Base-by-base conservation (phyloP, 305 asterid species). In the Fraxinus velutina region DNA sequence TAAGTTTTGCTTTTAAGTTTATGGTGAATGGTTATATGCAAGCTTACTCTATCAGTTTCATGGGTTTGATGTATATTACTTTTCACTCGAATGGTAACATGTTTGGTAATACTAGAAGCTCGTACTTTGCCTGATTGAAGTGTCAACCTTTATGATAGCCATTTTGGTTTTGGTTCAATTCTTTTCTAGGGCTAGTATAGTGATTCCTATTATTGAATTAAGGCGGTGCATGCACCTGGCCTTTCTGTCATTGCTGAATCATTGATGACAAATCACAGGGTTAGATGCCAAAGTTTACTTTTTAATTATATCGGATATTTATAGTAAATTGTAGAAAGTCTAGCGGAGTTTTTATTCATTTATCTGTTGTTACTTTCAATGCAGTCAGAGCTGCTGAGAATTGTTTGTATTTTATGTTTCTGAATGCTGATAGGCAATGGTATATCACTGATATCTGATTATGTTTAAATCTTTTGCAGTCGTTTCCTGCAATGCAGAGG, bases 401-500 rank as follows among this genome's bases (percentile, higher is more conserved):
- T 15, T 34, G 57, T 32, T 21, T 42, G 39, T 77, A 13, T 5
- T 47, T 72, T 76, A 52, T 42, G 22, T 44, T 74, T 76, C 27
- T 21, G 77, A 75, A 75, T 74, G 77, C 27, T 39, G 77, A 68
- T 79, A 36, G 73, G 22, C 73, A 34, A 34, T 72, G 30, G 62
- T 77, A 73, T 73, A 55, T 15, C 57, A 39, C 68, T 84, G 42
- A 77, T 71, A 7, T 57, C 44, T 76, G 68, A 32, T 77, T 80
- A 15, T 60, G 71, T 57, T 55, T 27, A 78, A 75, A 71, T 73
- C 80, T 70, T 52, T 34, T 83, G 82, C 88, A 89, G 91, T 82
- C 92, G 92, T 50, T 89, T 89, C 80, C 81, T 89, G 88, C 91
- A 89, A 83, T 86, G 89, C 81, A 84, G 92, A 83, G 92, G 92